Conservation (phyloP, 108 stramenopile species). For the Nannochloropsis granulata region DNA sequence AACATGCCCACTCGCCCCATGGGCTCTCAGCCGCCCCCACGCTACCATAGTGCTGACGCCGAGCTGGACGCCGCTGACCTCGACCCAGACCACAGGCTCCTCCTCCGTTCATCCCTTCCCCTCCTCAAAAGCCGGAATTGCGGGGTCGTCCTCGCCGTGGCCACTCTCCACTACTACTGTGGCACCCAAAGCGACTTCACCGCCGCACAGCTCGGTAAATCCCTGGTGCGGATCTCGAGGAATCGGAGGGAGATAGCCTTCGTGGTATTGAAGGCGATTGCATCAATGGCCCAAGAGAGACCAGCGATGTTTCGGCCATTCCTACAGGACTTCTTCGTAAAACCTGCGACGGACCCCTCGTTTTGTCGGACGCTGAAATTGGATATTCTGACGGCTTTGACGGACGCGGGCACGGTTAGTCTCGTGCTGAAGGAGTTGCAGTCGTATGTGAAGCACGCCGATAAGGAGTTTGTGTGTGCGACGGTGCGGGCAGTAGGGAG, state of each 20-base stretch:
- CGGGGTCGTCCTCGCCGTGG: conserved; percentile 85
- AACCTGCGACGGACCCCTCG: conserved; percentile 62
- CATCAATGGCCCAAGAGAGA: conserved; percentile 63
- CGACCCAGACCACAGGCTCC: conserved; percentile 72
- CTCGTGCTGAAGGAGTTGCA: conserved; percentile 75
- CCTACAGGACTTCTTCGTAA: conserved; percentile 86
- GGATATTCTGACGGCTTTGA: conserved; percentile 71
- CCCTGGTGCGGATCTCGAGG: conserved; percentile 84
- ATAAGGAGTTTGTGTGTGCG: conserved; percentile 68
- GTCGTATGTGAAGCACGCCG: conserved; percentile 69
- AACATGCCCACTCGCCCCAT: background rate
- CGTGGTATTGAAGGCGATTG: conserved; percentile 77
- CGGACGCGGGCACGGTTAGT: conserved; percentile 59
- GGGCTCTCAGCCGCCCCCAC: background rate
- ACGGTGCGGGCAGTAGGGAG: conserved; percentile 74
- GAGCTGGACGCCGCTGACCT: conserved; percentile 46
- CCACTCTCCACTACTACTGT: conserved; percentile 78
- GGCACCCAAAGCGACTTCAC: conserved; percentile 54
- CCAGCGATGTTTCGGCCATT: conserved; percentile 89
- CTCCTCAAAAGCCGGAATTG: conserved; percentile 81
- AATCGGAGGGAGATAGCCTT: conserved; percentile 88
- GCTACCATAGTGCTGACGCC: conserved; percentile 31
- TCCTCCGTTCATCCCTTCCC: conserved; percentile 64
- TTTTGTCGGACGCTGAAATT: conserved; percentile 85
- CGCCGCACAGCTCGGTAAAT: conserved; percentile 59